Base-by-base conservation (phyloP, 2,329 filamentous ascomycete species). In the Colletotrichum lindemuthianum region DNA sequence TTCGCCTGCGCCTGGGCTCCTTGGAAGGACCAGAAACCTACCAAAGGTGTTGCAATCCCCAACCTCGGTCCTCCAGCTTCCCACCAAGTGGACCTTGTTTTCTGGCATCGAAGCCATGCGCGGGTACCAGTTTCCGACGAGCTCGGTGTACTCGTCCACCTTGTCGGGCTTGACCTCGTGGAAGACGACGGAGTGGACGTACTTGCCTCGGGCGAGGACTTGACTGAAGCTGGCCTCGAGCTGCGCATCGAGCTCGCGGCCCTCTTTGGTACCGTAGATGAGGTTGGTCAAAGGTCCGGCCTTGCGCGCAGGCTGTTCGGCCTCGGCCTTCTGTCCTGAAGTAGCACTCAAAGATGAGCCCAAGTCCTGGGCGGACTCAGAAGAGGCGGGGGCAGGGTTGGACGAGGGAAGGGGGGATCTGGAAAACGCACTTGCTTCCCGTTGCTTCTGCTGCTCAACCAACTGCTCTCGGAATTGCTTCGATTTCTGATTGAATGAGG, bases 21-120 rank as follows among this genome's bases (percentile, higher is more conserved):
- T 6, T 41, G 45, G 48, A 34, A 12, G 15, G 34, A 36, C 36
- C 33, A 15, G 34, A 9, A 49, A 77, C 87, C 67, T 86, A 97
- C 94, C 88, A 80, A 99, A 99, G 0, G 94, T 97, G 74, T 99
- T 93, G 76, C 93, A 96, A 72, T 99, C 95, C 67, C 96, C 96
- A 55, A 99, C 94, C 78, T 99, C 96, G 13, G 94, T 97, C 78
- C 95, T 89, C 96, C 96, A 99, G 83, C 95, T 98, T 72, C 96
- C 96, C 6, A 99, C 96, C 61, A 99, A 82, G 77, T 99, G 90
- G 70, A 99, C 95, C 80, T 95, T 95, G 80, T 98, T 97, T 79
- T 96, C 90, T 16, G 91, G 89, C 70, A 89, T 85, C 65, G 86
- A 85, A 49, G 96, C 96, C 86, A 98, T 93, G 74, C 87, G 88